Percentiles rank a stretch among this genome's conserved stretches.
phyloP scores from a whole-genome alignment of 768 basidiomycete species.

The Symmetrospora coprosmae region DNA sequence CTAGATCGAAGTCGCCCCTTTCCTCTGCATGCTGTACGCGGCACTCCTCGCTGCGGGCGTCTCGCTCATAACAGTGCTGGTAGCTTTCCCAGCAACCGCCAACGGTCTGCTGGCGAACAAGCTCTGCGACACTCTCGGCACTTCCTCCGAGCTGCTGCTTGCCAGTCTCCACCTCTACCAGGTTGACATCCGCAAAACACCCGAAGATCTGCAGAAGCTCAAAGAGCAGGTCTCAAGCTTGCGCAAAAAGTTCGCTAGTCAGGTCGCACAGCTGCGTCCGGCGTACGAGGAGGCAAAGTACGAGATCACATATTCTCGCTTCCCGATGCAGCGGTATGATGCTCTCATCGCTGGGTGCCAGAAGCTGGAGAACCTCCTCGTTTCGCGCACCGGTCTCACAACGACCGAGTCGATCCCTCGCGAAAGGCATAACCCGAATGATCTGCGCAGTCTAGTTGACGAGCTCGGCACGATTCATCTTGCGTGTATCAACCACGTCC shows the following conservation, averaged over 20 bases:
- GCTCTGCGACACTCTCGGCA: not conserved
- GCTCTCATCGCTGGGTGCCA: not conserved
- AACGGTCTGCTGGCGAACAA: not conserved
- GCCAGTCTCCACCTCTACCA: conserved; percentile 16
- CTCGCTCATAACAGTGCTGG: not conserved
- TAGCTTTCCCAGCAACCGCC: not conserved
- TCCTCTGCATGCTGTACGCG: conserved; percentile 9
- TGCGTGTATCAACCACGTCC: not conserved
- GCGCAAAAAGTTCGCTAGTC: not conserved
- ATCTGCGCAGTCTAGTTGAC: not conserved
- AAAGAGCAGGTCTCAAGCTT: not conserved
- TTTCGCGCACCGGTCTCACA: not conserved
- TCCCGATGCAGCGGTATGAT: conserved; percentile 1
- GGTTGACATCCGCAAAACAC: not conserved
- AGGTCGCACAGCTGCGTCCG: not conserved
- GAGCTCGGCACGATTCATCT: conserved; percentile 8
- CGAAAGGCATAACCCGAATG: not conserved
- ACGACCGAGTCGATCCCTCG: not conserved
- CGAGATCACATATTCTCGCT: not conserved
- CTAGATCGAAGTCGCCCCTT: not conserved
- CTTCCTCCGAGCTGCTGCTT: conserved; percentile 6
- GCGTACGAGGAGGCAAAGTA: conserved; percentile 13
- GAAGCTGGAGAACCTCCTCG: not conserved
- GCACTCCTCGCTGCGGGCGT: conserved; percentile 11
- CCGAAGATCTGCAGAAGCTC: not conserved